Percentiles rank a stretch among this genome's conserved stretches.
phyloP scores from a whole-genome alignment of 2,329 filamentous ascomycete species.

The Calonectria honghensis region DNA sequence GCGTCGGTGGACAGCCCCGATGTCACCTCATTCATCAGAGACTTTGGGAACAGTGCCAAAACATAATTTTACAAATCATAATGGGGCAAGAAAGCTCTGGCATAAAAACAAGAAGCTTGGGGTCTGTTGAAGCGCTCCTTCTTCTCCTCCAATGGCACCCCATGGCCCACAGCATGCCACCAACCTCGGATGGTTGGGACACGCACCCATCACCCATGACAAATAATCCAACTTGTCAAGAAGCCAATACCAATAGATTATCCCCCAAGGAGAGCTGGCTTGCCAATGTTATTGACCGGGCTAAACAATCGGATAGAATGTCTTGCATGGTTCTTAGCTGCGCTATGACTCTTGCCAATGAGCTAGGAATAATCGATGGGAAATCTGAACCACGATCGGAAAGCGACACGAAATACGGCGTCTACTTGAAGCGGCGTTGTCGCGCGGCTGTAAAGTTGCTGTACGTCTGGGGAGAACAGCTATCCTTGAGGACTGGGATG shows the following conservation, averaged over 20 bases:
- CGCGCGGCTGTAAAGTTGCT: not conserved
- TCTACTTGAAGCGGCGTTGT: not conserved
- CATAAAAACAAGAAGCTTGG: not conserved
- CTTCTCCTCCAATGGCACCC: not conserved
- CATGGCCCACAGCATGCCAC: not conserved
- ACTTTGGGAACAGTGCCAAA: constrained; percentile 1
- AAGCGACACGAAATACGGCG: not conserved
- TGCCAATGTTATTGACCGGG: not conserved
- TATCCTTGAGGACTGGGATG: not conserved
- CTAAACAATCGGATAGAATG: constrained; percentile 5
- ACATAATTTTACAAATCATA: not conserved
- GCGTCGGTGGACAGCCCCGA: not conserved
- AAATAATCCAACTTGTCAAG: not conserved
- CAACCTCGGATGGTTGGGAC: not conserved
- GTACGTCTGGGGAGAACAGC: constrained; percentile 3
- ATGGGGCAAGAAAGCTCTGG: not conserved
- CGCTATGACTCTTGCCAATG: not conserved
- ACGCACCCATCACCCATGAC: too few relatives aligned
- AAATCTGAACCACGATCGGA: not conserved
- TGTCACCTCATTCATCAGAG: not conserved
- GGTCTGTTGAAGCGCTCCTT: not conserved
- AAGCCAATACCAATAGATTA: not conserved
- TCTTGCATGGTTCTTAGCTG: constrained; percentile 1
- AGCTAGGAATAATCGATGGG: not conserved
- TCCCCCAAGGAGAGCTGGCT: not conserved